Base-by-base conservation (phyloP, 768 basidiomycete genomes). In the Panaeolus cyanescens region DNA sequence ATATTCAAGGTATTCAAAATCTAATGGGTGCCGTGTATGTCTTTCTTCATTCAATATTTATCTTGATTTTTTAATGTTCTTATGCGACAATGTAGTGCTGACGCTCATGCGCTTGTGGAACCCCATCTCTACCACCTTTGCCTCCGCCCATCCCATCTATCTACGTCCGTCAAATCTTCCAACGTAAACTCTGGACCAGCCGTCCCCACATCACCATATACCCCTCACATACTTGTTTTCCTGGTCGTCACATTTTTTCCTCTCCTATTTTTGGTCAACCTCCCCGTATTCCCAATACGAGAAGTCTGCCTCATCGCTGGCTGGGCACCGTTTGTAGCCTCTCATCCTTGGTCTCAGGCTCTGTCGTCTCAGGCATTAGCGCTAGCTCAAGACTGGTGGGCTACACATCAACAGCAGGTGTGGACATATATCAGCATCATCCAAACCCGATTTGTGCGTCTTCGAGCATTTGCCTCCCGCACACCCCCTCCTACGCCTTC, bases 1-100 rank as follows among this genome's bases (percentile, higher is more conserved):
- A 95, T 64, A 76, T 96, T 2, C 93, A 95, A 74, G 93, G 83
- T 1, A 91, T 96, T 30, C 95, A 96, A 70, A 96, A 96, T 65
- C 83, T 96, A 31, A 95, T 96, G 93, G 93, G 93, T 5, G 75
- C 83, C 6, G 76, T 88, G 91, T 94, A 74, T 64, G 91, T 75
- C 53, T 58, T 8, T 66, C 20, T n/a, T 32, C 10, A 31, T 28
- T 12, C 17, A 8, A 31, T 22, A 25, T 5, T 40, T 28, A 5
- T n/a, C 28, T 25, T n/a, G 25, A 4, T 50, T 34, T 60, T 22
- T 32, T 50, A 12, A 7, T 7, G 19, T 50, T 34, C 17, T 54
- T 30, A 62, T 13, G 67, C 25, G 9, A 4, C 20, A 64, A 20
- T 22, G 9, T 60, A 92, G 91, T 3, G 83, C 90, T 7, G 92